These are phyloP conservation scores for Metschnikowia cubensis DNA, from an alignment of 805 yeast species.

Conservation along the genomic window DNA sequence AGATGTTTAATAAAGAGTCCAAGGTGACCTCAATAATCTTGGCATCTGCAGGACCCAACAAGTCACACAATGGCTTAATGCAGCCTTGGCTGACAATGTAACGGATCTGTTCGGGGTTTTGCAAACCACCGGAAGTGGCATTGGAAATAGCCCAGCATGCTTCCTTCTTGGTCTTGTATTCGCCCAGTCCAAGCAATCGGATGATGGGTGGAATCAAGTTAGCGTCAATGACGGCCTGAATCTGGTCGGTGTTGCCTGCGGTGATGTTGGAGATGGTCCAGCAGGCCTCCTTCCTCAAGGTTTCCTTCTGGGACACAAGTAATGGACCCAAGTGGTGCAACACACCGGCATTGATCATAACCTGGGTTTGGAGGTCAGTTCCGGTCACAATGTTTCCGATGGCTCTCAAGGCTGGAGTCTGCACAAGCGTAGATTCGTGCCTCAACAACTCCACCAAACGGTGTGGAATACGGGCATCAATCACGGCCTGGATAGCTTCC, in stretches of 20 bases:
- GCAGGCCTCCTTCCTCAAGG: slow-evolving; percentile 94
- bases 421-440: slow-evolving; percentile 80
- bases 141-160: slow-evolving; percentile 99
- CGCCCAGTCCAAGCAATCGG: slow-evolving; percentile 73
- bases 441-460: slow-evolving; percentile 87
- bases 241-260: slow-evolving; percentile 93
- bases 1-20: slow-evolving; percentile 90
- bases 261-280: slow-evolving; percentile 98
- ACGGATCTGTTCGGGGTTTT: slow-evolving; percentile 88
- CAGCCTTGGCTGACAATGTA: slow-evolving; percentile 93
- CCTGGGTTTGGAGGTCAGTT: slow-evolving; percentile 91
- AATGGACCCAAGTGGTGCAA: slow-evolving; percentile 79
- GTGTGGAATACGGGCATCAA: slow-evolving; percentile 92
- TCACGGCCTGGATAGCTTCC: slow-evolving; percentile 93
- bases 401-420: slow-evolving; percentile 96
- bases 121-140: slow-evolving; percentile 93
- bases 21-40: slow-evolving; percentile 91
- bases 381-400: slow-evolving; percentile 98
- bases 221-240: slow-evolving; percentile 93
- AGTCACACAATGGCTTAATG: slow-evolving; percentile 94
- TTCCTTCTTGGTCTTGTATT: slow-evolving; percentile 94
- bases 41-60: slow-evolving; percentile 81
- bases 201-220: slow-evolving; percentile 90
- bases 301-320: slow-evolving; percentile 80
- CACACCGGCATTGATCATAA: slow-evolving; percentile 89